A percentile compares a stretch with the other conserved stretches of the same genome.
Evolutionary conservation across 2,329 filamentous ascomycete genomes (phyloP).

Genomic region (Lithohypha guttulata): DNA sequence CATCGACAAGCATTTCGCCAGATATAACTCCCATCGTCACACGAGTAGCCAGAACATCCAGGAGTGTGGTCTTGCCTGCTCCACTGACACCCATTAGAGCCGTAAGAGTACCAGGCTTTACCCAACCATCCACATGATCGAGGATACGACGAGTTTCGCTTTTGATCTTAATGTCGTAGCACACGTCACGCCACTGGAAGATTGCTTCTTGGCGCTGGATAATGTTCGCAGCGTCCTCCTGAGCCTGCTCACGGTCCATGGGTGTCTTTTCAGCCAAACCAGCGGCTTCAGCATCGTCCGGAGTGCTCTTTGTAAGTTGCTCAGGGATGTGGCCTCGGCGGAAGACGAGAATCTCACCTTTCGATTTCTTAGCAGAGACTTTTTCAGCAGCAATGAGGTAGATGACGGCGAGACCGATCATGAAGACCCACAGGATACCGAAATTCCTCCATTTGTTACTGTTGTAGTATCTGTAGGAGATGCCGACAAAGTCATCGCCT

Average conservation of each 20-base stretch:
- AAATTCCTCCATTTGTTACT: conserved; percentile 57
- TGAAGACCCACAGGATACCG: conserved; percentile 55
- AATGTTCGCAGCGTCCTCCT: conserved; percentile 23
- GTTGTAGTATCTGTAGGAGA: conserved; percentile 47
- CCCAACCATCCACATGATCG: conserved; percentile 82
- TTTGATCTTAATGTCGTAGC: conserved; percentile 76
- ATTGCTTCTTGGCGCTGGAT: conserved; percentile 61
- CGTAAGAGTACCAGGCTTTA: conserved; percentile 82
- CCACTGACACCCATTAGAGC: conserved; percentile 84
- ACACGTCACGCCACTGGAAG: conserved; percentile 73
- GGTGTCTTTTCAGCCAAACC: conserved; percentile 19
- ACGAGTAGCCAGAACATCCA: conserved; percentile 76
- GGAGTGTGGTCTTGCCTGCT: conserved; percentile 85
- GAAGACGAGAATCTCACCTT: conserved; percentile 28
- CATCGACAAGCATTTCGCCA: conserved; percentile 78
- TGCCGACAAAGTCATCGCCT: conserved; percentile 49
- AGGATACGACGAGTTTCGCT: conserved; percentile 62
- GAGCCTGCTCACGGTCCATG: conserved; percentile 24
- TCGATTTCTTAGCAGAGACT: conserved; percentile 28
- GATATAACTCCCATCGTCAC: conserved; percentile 81
- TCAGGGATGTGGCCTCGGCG: conserved; percentile 21
- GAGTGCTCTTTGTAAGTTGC: conserved; percentile 12
- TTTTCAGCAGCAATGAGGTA: conserved; percentile 23
- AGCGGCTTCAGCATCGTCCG: conserved; percentile 23
- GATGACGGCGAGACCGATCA: conserved; percentile 45